Conservation (phyloP, 768 basidiomycete species). For the Porpolomopsis calyptriformis region DNA sequence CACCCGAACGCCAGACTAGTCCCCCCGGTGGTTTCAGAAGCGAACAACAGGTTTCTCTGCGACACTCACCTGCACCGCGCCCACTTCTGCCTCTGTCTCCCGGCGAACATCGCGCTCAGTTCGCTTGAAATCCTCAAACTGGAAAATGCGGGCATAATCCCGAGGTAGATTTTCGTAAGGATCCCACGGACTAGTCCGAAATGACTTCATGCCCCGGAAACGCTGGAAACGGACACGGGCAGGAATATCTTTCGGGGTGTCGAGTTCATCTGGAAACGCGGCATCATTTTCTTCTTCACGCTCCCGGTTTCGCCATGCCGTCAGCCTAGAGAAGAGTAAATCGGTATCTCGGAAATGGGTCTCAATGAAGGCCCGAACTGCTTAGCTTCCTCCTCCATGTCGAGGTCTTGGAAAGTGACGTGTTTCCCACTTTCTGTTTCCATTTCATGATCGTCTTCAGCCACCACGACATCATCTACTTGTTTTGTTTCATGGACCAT, state of each 20-base stretch:
- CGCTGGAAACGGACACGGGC: constrained; percentile 82
- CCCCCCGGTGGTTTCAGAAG: neutral
- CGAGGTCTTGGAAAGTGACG: constrained; percentile 65
- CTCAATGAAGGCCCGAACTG: constrained; percentile 45
- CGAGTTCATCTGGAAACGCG: constrained; percentile 92
- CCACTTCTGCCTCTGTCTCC: constrained; percentile 50
- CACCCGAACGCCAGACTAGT: constrained; percentile 72
- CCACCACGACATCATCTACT: constrained; percentile 43
- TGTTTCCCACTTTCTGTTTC: constrained; percentile 43
- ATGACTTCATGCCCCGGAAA: constrained; percentile 82
- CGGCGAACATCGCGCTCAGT: constrained; percentile 66
- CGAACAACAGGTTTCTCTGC: neutral
- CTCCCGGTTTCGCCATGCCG: constrained; percentile 56
- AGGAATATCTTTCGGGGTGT: constrained; percentile 79
- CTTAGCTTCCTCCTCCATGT: constrained; percentile 73
- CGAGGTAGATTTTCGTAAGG: constrained; percentile 90
- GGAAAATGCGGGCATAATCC: constrained; percentile 92
- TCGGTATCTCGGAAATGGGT: constrained; percentile 1
- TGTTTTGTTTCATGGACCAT: constrained; percentile 53
- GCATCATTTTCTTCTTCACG: constrained; percentile 73
- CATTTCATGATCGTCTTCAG: constrained; percentile 43
- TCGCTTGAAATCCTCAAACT: constrained; percentile 88
- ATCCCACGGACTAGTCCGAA: constrained; percentile 97
- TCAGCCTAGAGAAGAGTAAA: constrained; percentile 36
- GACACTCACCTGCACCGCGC: constrained; percentile 51